Evolutionary conservation across 2,329 filamentous ascomycete species (phyloP).

Genomic region (Neocatenulostroma microsporum): DNA sequence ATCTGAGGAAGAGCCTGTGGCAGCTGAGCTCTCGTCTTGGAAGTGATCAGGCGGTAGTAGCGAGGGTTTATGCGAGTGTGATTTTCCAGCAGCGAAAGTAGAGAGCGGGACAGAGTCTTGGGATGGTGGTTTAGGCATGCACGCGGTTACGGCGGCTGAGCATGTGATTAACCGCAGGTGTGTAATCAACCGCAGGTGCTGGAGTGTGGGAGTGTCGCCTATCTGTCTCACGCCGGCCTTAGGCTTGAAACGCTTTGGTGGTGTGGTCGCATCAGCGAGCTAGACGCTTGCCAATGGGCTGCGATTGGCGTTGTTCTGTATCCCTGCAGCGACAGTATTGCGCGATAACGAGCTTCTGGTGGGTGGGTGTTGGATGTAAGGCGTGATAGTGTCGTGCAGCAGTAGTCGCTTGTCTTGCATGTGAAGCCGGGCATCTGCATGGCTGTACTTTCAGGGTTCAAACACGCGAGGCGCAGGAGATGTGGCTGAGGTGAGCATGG

Average conservation of each 20-base stretch:
- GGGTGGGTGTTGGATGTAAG: neutral
- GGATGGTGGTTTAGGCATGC: slow-evolving; percentile 19
- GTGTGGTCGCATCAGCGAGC: too few relatives aligned
- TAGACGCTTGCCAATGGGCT: too few relatives aligned
- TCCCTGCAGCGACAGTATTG: neutral
- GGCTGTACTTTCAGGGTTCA: neutral
- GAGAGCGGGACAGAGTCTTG: slow-evolving; percentile 6
- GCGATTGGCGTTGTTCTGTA: too few relatives aligned
- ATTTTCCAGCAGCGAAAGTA: neutral
- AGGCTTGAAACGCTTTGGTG: too few relatives aligned
- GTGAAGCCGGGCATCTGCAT: too few relatives aligned
- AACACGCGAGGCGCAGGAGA: neutral
- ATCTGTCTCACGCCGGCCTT: too few relatives aligned
- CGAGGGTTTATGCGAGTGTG: slow-evolving; percentile 7
- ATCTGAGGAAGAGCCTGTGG: slow-evolving; percentile 22
- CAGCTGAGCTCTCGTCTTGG: slow-evolving; percentile 13
- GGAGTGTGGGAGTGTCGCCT: too few relatives aligned
- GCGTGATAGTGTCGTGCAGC: neutral
- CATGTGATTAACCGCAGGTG: too few relatives aligned
- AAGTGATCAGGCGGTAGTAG: slow-evolving; percentile 18
- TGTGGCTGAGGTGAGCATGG: neutral
- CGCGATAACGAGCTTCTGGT: neutral
- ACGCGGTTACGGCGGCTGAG: slow-evolving; percentile 16
- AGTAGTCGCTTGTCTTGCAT: neutral
- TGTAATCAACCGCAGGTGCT: too few relatives aligned